Evolutionary conservation across 139 green algal species (phyloP).

Genomic region (Picochlorum sp.): DNA sequence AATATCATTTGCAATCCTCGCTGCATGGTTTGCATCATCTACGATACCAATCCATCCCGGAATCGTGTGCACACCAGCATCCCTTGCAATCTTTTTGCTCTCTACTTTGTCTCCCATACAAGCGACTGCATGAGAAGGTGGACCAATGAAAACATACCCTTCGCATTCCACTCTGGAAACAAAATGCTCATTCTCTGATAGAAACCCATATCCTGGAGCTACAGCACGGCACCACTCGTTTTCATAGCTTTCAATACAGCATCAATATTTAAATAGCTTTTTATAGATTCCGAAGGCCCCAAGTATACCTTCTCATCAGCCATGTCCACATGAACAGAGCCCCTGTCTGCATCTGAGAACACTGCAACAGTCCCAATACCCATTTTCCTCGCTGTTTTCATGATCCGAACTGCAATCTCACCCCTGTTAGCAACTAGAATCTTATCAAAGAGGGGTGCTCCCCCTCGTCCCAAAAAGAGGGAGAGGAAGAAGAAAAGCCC

Average conservation of each 20-base stretch:
- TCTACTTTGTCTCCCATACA: conserved; percentile 64
- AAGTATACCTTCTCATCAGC: conserved; percentile 73
- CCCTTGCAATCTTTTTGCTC: conserved; percentile 27
- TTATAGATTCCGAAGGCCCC: conserved; percentile 45
- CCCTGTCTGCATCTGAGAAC: conserved; percentile 61
- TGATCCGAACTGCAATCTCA: conserved; percentile 83
- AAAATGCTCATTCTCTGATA: conserved; percentile 72
- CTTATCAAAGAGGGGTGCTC: conserved; percentile 32
- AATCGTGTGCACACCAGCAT: conserved; percentile 27
- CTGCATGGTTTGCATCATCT: conserved; percentile 18
- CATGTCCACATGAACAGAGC: conserved; percentile 37
- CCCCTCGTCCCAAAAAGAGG: neutral
- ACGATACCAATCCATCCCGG: conserved; percentile 29
- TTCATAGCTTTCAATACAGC: conserved; percentile 51
- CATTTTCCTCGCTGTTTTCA: conserved; percentile 62
- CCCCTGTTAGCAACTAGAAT: conserved; percentile 82
- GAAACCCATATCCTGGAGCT: conserved; percentile 80
- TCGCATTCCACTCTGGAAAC: conserved; percentile 38
- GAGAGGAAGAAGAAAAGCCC: neutral
- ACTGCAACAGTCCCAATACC: conserved; percentile 79
- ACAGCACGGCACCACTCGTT: conserved; percentile 54
- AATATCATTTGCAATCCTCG: conserved; percentile 25
- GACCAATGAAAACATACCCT: conserved; percentile 65
- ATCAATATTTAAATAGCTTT: conserved; percentile 69
- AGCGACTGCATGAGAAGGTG: conserved; percentile 52